These are phyloP conservation scores for Plantago coronopus DNA, from an alignment of 305 asterid species.

Conservation along the genomic window DNA sequence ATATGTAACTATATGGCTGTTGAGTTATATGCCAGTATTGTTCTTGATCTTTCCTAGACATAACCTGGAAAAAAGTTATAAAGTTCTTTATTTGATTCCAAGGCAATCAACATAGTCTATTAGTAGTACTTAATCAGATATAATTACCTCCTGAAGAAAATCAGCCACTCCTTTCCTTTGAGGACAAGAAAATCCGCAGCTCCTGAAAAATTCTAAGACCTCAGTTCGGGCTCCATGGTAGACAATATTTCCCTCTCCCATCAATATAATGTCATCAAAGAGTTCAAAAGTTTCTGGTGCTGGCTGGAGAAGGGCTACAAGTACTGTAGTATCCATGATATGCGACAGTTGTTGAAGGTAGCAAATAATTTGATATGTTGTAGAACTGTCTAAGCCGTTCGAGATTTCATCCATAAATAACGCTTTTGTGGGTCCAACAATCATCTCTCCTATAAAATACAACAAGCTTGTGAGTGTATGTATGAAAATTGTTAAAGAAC, in stretches of 20 bases:
- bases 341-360: conserved; percentile 29
- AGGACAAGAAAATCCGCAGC: conserved; percentile 46
- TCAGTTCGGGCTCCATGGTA: conserved; percentile 26
- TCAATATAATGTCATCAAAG: conserved; percentile 28
- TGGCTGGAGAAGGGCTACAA: conserved; percentile 33
- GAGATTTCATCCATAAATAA: conserved; percentile 33
- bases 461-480: not conserved
- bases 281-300: conserved; percentile 28
- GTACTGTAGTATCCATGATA: conserved; percentile 23
- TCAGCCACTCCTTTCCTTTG: conserved; percentile 59
- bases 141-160: conserved; percentile 56
- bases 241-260: conserved; percentile 27
- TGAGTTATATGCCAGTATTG: conserved; percentile 39
- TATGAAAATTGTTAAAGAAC: too few species aligned
- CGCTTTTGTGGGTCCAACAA: conserved; percentile 25
- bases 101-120: not conserved
- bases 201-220: conserved; percentile 20
- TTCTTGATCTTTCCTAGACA: conserved; percentile 52
- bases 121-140: too few species aligned
- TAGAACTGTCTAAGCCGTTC: conserved; percentile 33
- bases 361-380: conserved; percentile 21
- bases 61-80: conserved; percentile 30
- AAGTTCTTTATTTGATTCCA: not conserved
- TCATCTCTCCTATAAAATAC: conserved; percentile 26
- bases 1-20: conserved; percentile 27